Evolutionary conservation across 768 basidiomycete species (phyloP), one percentile per base, ranked within the genome.

Genomic region (Mycena albidolilacea): DNA sequence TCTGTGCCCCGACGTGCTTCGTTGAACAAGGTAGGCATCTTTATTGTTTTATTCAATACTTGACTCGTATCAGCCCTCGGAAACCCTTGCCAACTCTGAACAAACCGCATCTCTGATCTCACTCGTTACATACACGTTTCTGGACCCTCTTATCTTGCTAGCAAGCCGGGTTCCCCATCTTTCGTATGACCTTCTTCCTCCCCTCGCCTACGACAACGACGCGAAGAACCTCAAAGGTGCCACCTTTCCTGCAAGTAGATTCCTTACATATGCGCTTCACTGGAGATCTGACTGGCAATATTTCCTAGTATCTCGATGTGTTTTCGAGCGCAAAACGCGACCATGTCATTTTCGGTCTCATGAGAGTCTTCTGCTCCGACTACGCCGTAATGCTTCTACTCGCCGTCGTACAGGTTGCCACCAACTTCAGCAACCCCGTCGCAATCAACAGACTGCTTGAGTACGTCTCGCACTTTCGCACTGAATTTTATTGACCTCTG

Each of bases 301-400:
- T 52, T 15, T 12, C 37, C 1, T 38, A 73, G 72, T 43, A 64
- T 61, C 66, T 73, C 46, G 88, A 89, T 77, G 78, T 83, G 17
- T 82, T 83, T 66, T 75, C 78, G 41, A 85, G 85, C 7, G 78
- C 82, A 2, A 85, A 84, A 71, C 82, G 79, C 41, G 76, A 84
- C 4, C 87, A 90, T 75, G 64, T 91, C 7, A 85, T 90, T 71
- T 85, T 84, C 70, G 83, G 87, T n/a, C 79, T 91, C 43, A 77
- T 87, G 77, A 79, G 81, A 8, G 79, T 83, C 10, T 85, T 85
- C 65, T 80, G 83, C 37, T 70, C 67, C n/a, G 82, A 84, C 44
- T 85, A 82, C 69, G 67, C 71, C 4, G 77, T 80, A 38, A 76
- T 84, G 44, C 71, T 78, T 7, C 17, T 79, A 2, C 76, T 81